Conservation (phyloP, 805 yeast genomes). For the Candida corydali region DNA sequence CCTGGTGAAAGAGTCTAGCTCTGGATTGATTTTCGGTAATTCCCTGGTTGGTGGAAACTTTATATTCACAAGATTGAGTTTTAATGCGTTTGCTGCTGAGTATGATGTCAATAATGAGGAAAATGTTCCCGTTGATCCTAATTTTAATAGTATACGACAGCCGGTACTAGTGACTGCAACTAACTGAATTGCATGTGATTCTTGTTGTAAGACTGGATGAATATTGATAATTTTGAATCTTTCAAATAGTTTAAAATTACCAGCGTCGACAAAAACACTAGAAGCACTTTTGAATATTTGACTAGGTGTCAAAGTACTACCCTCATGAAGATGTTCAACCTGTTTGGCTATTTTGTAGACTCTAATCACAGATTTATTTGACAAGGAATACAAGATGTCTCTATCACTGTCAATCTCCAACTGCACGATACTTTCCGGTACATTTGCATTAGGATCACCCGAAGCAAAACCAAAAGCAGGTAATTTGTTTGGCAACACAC, state of each 20-base stretch:
- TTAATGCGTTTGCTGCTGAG: constrained; percentile 18
- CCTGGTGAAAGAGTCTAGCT: constrained; percentile 38
- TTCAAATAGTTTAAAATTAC: constrained; percentile 46
- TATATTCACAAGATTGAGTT: constrained; percentile 41
- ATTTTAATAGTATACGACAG: constrained; percentile 64
- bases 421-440: constrained; percentile 59
- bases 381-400: constrained; percentile 72
- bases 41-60: constrained; percentile 64
- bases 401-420: constrained; percentile 74
- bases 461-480: constrained; percentile 23
- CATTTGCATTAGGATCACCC: constrained; percentile 12
- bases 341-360: constrained; percentile 60
- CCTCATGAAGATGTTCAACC: constrained; percentile 31
- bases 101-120: constrained; percentile 13
- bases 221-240: constrained; percentile 58
- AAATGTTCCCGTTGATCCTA: constrained; percentile 32
- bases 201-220: constrained; percentile 55
- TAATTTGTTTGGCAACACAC: constrained; percentile 34
- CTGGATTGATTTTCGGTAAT: constrained; percentile 35
- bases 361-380: constrained; percentile 76
- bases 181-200: constrained; percentile 65
- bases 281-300: constrained; percentile 47
- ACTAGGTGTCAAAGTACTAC: constrained; percentile 37
- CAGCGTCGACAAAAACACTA: constrained; percentile 51
- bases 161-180: constrained; percentile 82